These are phyloP conservation scores for Fragaria iinumae DNA, from an alignment of 306 rosid genomes.

Conservation along the genomic window DNA sequence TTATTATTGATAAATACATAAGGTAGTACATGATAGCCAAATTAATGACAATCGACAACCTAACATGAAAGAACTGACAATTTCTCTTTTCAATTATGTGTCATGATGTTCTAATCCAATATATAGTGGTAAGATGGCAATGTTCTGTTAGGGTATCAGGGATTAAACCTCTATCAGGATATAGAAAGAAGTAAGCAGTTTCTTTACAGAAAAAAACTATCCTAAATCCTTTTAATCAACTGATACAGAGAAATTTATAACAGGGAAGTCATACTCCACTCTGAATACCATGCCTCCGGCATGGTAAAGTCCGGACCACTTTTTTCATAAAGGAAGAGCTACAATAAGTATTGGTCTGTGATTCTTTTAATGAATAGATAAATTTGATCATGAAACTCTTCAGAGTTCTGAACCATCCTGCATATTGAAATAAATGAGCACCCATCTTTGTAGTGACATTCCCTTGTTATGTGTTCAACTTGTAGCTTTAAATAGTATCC, in stretches of 20 bases:
- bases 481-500: neutral
- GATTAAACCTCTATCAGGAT: no score
- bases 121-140: neutral
- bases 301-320: neutral
- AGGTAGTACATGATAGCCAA: neutral
- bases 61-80: conserved; percentile 1
- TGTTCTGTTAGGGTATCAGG: neutral
- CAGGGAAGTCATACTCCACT: neutral
- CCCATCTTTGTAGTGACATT: neutral
- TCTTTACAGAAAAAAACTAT: neutral
- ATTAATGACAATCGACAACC: neutral
- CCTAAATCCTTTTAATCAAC: neutral
- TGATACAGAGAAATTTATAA: neutral
- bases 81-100: no score
- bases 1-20: neutral
- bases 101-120: neutral
- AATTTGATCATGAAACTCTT: neutral
- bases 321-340: neutral
- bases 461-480: neutral
- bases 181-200: neutral
- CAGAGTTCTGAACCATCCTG: neutral
- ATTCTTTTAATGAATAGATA: neutral
- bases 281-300: neutral
- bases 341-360: neutral
- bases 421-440: neutral